Conservation (phyloP, 495 filamentous ascomycete species). For the Neurospora terricola region DNA sequence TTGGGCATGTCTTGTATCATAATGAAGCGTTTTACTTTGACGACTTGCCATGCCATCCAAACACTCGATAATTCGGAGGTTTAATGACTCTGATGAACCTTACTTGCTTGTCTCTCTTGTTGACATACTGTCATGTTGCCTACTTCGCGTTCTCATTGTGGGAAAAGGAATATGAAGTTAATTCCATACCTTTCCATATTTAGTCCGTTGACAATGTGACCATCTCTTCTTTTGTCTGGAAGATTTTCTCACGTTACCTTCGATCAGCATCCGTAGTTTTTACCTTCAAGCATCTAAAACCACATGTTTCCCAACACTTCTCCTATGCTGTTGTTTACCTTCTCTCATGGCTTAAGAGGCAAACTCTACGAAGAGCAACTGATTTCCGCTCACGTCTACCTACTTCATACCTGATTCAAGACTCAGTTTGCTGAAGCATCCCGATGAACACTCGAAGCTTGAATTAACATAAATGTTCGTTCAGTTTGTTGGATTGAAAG, state of each 20-base stretch:
- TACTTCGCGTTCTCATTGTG: too few species aligned
- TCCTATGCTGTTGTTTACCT: not conserved
- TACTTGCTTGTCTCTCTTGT: not conserved
- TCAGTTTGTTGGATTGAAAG: not conserved
- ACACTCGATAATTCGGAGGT: not conserved
- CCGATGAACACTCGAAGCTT: not conserved
- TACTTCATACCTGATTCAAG: too few species aligned
- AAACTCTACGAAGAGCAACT: not conserved
- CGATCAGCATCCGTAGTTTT: too few species aligned
- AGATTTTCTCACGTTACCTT: too few species aligned
- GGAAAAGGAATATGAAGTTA: too few species aligned
- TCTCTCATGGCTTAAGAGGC: not conserved
- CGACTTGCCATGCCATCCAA: not conserved
- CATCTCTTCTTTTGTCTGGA: too few species aligned
- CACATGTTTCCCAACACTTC: not conserved
- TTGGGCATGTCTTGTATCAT: constrained; percentile 3
- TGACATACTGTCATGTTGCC: too few species aligned
- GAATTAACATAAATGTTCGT: not conserved
- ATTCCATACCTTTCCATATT: too few species aligned
- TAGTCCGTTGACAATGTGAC: too few species aligned
- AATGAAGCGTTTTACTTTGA: constrained; percentile 1
- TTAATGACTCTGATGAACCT: not conserved
- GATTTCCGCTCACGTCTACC: too few species aligned
- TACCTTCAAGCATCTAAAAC: too few species aligned
- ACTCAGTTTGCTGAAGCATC: too few species aligned